Base-by-base conservation (phyloP, 768 basidiomycete species). In the Suillus cothurnatus region DNA sequence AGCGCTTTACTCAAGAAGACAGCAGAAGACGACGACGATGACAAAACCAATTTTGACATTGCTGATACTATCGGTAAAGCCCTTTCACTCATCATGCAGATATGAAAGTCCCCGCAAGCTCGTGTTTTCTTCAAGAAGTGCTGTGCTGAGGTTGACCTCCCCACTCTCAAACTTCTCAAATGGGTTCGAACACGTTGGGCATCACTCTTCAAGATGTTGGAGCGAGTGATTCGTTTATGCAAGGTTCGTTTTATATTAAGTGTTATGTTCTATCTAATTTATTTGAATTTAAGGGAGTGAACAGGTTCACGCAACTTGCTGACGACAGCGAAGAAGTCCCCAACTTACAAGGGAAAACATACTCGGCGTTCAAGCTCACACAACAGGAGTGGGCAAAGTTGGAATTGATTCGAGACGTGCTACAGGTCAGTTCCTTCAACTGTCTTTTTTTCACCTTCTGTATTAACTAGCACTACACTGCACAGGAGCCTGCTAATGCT, bases 171-270 rank as follows among this genome's bases (percentile, higher is more conserved):
- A 56, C 73, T 77, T 28, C 65, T 77, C 34, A 70, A 70, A 61
- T 78, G 72, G 71, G 61, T 77, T 45, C 38, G 67, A 49, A 78
- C 74, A 36, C 62, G 65, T 3, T 78, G 76, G 76, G 74, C 69
- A n/a, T 76, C 73, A 21, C 68, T 76, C 64, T 71, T 70, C 39
- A 41, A 36, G 4, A 43, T 38, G 31, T 43, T 36, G 39, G 60
- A 61, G 31, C 64, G 56, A 31, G 31, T 49, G 62, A 66, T 66
- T 36, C 17, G 55, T 74, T 41, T 58, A 67, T 0, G 52, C 52
- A 53, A 53, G 52, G 52, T 53, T 53, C 31, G 52, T 53, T 12
- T 1, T 21, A 53, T 53, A 4, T 53, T 53, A 31, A 53, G 2
- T 53, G 6, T 12, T 21, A 9, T 31, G 52, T 53, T 31, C 52